Evolutionary conservation across 257 asterid species (phyloP).

Genomic region (Echites panduratus): DNA sequence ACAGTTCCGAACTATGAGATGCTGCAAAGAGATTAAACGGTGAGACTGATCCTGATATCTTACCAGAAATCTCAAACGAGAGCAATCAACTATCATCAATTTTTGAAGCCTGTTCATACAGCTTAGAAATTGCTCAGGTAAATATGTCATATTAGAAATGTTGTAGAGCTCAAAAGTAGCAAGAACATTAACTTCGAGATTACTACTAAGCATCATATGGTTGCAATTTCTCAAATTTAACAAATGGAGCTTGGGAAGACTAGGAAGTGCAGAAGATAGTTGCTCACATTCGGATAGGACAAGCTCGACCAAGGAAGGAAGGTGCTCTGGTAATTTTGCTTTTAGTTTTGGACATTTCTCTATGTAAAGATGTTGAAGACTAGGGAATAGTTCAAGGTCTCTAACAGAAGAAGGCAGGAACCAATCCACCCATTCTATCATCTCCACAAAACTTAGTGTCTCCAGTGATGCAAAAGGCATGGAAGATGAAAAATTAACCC

Average conservation of each 20-base stretch:
- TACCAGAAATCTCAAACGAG: slow-evolving; percentile 29
- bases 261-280: slow-evolving; percentile 26
- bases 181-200: slow-evolving; percentile 18
- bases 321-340: slow-evolving; percentile 28
- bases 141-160: slow-evolving; percentile 21
- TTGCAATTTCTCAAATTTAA: slow-evolving; percentile 33
- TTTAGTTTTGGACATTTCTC: slow-evolving; percentile 40
- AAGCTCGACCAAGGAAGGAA: slow-evolving; percentile 32
- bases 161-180: slow-evolving; percentile 36
- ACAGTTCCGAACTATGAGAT: slow-evolving; percentile 33
- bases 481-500: slow-evolving; percentile 24
- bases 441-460: slow-evolving; percentile 32
- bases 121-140: slow-evolving; percentile 33
- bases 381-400: slow-evolving; percentile 25
- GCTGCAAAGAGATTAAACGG: slow-evolving; percentile 32
- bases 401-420: slow-evolving; percentile 12
- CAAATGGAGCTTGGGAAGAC: slow-evolving; percentile 30
- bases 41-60: slow-evolving; percentile 21
- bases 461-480: slow-evolving; percentile 32
- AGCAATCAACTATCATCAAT: slow-evolving; percentile 23
- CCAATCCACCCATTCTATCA: slow-evolving; percentile 48
- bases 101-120: slow-evolving; percentile 24
- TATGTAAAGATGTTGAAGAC: slow-evolving; percentile 34
- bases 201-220: slow-evolving; percentile 24
- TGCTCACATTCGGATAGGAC: slow-evolving; percentile 30